Conservation (phyloP, 2,329 filamentous ascomycete genomes). For the Cladophialophora yegresii region DNA sequence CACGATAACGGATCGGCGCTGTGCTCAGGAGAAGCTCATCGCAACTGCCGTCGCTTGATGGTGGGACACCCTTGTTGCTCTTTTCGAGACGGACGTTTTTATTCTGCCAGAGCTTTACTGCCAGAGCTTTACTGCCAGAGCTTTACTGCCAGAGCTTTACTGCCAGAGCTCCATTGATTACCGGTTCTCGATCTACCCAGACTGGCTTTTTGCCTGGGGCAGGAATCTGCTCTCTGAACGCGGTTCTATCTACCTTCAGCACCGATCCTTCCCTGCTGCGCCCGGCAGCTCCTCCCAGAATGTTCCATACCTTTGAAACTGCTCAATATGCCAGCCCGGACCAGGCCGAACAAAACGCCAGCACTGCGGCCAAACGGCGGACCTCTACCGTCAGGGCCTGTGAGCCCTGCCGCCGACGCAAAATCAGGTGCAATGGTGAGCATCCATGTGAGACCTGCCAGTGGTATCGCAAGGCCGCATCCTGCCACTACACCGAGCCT, state of each 20-base stretch:
- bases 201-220: background rate
- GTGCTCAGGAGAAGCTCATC: background rate
- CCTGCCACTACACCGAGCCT: conserved; percentile 79
- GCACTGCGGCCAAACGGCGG: conserved; percentile 41
- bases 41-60: conserved; percentile 7
- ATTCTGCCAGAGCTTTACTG: too few relatives aligned
- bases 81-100: background rate
- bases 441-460: conserved; percentile 81
- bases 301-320: conserved; percentile 49
- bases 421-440: conserved; percentile 80
- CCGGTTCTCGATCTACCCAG: background rate
- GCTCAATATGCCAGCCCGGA: conserved; percentile 44
- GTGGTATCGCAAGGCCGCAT: conserved; percentile 76
- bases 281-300: conserved; percentile 27
- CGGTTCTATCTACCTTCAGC: background rate
- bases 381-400: conserved; percentile 58
- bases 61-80: background rate
- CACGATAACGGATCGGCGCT: conserved; percentile 8
- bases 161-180: conserved; percentile 1
- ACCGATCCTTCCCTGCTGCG: background rate
- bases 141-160: conserved; percentile 1
- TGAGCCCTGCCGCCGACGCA: conserved; percentile 75
- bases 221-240: background rate
- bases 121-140: background rate
- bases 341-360: conserved; percentile 37